These are phyloP conservation scores for Datura wrightii DNA, from an alignment of 257 asterid species.

Conservation along the genomic window DNA sequence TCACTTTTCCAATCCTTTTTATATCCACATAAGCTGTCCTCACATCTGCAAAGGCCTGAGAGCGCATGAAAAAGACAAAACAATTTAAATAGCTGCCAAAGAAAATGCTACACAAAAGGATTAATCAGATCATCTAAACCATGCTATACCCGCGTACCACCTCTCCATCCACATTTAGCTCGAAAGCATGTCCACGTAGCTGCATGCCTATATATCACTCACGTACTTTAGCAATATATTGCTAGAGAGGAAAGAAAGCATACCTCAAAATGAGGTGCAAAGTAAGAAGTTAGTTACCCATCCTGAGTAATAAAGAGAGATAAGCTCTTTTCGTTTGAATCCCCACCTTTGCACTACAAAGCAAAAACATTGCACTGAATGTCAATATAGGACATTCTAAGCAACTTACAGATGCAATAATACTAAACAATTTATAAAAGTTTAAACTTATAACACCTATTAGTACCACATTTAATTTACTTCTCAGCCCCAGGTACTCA, in stretches of 20 bases:
- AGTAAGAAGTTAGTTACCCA: constrained; percentile 58
- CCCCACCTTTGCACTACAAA: constrained; percentile 85
- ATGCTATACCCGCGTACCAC: constrained; percentile 62
- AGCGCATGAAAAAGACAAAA: constrained; percentile 30
- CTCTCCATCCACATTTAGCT: constrained; percentile 91
- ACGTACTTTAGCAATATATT: constrained; percentile 38
- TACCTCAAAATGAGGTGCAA: constrained; percentile 13
- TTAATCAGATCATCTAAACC: constrained; percentile 11
- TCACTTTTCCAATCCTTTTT: constrained; percentile 47
- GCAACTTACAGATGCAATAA: neutral
- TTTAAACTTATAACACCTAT: constrained; percentile 10
- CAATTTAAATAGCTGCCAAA: constrained; percentile 29
- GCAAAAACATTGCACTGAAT: constrained; percentile 35
- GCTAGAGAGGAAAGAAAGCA: constrained; percentile 28
- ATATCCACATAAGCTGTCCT: constrained; percentile 54
- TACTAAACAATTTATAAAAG: neutral
- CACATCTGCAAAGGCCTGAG: constrained; percentile 69
- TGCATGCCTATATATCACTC: constrained; percentile 54
- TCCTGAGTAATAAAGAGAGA: constrained; percentile 61
- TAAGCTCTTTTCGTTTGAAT: constrained; percentile 69
- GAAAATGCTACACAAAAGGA: neutral
- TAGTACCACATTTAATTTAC: neutral
- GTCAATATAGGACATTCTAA: constrained; percentile 15
- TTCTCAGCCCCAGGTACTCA: neutral
- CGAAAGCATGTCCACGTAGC: constrained; percentile 91